Evolutionary conservation across 352 stramenopile genomes (phyloP), one percentile per base, ranked within the genome.

Genomic region (Phytophthora fragariaefolia): DNA sequence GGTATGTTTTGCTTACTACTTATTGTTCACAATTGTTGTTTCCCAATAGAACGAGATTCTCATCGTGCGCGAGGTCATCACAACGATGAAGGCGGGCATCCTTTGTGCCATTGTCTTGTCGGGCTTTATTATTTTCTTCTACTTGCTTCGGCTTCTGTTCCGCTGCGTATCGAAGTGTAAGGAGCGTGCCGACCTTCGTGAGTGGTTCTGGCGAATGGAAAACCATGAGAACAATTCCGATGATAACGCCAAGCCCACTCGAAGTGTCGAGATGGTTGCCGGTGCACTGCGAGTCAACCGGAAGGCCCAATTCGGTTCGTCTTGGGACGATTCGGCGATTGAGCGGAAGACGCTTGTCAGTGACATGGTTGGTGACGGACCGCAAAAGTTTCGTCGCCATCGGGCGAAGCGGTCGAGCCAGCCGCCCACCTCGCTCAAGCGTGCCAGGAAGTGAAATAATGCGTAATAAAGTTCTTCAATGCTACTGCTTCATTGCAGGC

Each of bases 21-120:
- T 49, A 22, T 58, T 71, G 20, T 48, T 20, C 57, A 13, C 5
- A 36, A 36, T 36, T 36, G 18, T 17, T 43, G 34, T 43, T 17
- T n/a, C 15, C 2, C 7, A 17, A 32, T 48, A 92, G 86, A 90
- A 89, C 50, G 83, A 95, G 61, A 89, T 95, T 75, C 63, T 92
- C 2, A 71, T 92, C 20, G 79, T 95, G 18, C 85, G 84, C 9
- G 80, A 92, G 55, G 83, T 95, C 52, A 95, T 95, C 61, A 91
- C 79, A n/a, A 92, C 86, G 6, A 95, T 95, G 86, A 95, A 95
- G 58, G 86, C 83, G 20, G 84, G 79, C 15, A 95, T 95, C 48
- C 60, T 95, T 6, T 90, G 80, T 34, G 84, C 86, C 24, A 79
- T 95, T 32, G 55, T 89, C 12, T 54, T 95, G 6, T 95, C 86